Evolutionary conservation across 345 rosid genomes (phyloP).

Genomic region (Hibiscus syriacus): DNA sequence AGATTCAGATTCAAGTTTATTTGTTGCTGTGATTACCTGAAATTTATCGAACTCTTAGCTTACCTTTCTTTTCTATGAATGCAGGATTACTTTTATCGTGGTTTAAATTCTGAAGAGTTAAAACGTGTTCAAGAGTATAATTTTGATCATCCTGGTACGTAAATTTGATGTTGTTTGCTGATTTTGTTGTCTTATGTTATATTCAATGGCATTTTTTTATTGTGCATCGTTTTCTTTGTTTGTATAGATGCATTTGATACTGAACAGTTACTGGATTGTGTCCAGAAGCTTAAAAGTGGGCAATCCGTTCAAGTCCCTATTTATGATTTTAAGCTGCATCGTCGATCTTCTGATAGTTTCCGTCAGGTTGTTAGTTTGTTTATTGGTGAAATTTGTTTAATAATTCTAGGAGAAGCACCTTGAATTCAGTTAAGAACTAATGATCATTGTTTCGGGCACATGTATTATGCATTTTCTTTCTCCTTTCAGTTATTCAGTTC

Average conservation of each 20-base stretch:
- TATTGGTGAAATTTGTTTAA: too few species aligned
- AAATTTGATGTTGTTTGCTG: background rate
- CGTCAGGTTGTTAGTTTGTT: constrained; percentile 54
- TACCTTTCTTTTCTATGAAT: constrained; percentile 3
- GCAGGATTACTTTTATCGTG: constrained; percentile 96
- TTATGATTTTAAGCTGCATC: constrained; percentile 86
- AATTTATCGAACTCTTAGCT: background rate
- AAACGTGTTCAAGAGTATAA: constrained; percentile 81
- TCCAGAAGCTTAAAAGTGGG: constrained; percentile 59
- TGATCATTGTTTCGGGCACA: background rate
- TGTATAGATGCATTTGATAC: constrained; percentile 81
- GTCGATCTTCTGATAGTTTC: constrained; percentile 69
- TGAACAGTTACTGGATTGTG: constrained; percentile 74
- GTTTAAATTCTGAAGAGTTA: constrained; percentile 73
- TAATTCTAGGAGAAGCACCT: too few species aligned
- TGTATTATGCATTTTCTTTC: background rate
- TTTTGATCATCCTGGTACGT: constrained; percentile 93
- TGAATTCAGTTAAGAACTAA: too few species aligned
- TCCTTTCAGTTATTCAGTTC: background rate
- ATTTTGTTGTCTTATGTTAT: background rate
- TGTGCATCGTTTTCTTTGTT: background rate
- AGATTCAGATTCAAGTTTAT: constrained; percentile 35
- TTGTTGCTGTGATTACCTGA: background rate
- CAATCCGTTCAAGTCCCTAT: constrained; percentile 81
- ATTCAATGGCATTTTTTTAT: too few species aligned